Conservation (phyloP, 352 stramenopile species). For the Saprolegnia parasitica region DNA sequence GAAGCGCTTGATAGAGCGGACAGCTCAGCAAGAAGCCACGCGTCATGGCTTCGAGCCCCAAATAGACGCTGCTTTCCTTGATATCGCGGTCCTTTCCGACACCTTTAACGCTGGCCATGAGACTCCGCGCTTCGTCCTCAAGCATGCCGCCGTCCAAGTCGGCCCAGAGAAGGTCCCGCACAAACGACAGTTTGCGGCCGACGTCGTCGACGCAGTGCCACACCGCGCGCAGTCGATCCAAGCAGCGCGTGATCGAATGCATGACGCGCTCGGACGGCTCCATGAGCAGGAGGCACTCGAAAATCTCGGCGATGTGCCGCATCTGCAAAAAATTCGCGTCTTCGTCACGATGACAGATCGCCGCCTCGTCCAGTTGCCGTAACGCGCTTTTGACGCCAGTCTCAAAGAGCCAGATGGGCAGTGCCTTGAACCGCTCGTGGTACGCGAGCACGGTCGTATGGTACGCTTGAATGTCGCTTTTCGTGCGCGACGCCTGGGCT, state of each 20-base stretch:
- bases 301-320: constrained; percentile 86
- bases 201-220: constrained; percentile 86
- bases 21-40: constrained; percentile 75
- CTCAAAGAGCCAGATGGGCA: constrained; percentile 59
- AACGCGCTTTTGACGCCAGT: constrained; percentile 43
- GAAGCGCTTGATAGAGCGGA: constrained; percentile 71
- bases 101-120: constrained; percentile 84
- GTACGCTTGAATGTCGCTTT: constrained; percentile 82
- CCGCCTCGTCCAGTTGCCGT: constrained; percentile 44
- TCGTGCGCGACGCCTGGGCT: constrained; percentile 54
- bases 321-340: constrained; percentile 46
- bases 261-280: constrained; percentile 72
- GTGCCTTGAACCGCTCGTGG: constrained; percentile 45
- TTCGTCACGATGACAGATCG: constrained; percentile 38
- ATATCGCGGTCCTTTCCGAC: constrained; percentile 79
- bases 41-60: constrained; percentile 71
- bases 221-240: constrained; percentile 73
- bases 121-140: constrained; percentile 90
- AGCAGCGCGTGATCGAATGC: constrained; percentile 61
- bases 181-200: constrained; percentile 84
- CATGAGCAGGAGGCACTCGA: constrained; percentile 90
- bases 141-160: constrained; percentile 88
- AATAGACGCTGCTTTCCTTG: constrained; percentile 88
- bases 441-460: constrained; percentile 64
- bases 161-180: constrained; percentile 86